Percentiles rank a stretch among this genome's conserved stretches.
Evolutionary conservation across 495 filamentous ascomycete species (phyloP).

Genomic region (Xylona heveae): DNA sequence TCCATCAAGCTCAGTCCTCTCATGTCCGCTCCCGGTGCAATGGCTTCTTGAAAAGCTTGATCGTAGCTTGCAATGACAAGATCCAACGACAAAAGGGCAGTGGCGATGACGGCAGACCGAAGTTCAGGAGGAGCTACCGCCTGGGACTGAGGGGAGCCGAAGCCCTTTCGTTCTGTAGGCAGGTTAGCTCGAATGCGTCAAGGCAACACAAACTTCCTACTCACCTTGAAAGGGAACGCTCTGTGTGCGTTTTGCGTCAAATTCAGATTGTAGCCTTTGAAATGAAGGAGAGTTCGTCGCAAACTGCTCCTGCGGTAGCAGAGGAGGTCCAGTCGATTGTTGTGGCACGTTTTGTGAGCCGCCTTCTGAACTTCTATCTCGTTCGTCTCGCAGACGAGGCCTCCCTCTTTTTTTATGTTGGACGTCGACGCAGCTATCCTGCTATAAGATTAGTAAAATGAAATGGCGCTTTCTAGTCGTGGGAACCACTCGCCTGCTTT

Average conservation of each 20-base stretch:
- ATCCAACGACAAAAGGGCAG: slow-evolving; percentile 16
- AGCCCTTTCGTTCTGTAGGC: no score
- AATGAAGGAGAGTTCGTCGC: no score
- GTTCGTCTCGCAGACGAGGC: slow-evolving; percentile 77
- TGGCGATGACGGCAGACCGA: slow-evolving; percentile 8
- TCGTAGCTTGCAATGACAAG: slow-evolving; percentile 16
- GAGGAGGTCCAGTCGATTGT: slow-evolving; percentile 5
- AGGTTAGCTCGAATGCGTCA: no score
- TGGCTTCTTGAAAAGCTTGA: slow-evolving; percentile 13
- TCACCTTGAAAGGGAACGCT: no score
- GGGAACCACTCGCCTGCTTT: slow-evolving; percentile 18
- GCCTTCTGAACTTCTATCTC: slow-evolving; percentile 15
- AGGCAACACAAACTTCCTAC: no score
- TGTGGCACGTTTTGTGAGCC: slow-evolving; percentile 8
- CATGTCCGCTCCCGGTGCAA: slow-evolving; percentile 9
- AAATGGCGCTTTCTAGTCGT: slow-evolving; percentile 1
- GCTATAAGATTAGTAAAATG: slow-evolving; percentile 4
- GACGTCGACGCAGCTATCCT: slow-evolving; percentile 84
- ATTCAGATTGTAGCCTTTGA: no score
- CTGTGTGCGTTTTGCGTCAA: no score
- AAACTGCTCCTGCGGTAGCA: slow-evolving; percentile 10
- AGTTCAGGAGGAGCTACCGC: no score
- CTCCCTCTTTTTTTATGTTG: slow-evolving; percentile 92
- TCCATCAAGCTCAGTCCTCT: slow-evolving; percentile 13
- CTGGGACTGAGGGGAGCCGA: no score